Base-by-base conservation (phyloP, 1,284 basidiomycete species). In the Limonomyces culmigenus region DNA sequence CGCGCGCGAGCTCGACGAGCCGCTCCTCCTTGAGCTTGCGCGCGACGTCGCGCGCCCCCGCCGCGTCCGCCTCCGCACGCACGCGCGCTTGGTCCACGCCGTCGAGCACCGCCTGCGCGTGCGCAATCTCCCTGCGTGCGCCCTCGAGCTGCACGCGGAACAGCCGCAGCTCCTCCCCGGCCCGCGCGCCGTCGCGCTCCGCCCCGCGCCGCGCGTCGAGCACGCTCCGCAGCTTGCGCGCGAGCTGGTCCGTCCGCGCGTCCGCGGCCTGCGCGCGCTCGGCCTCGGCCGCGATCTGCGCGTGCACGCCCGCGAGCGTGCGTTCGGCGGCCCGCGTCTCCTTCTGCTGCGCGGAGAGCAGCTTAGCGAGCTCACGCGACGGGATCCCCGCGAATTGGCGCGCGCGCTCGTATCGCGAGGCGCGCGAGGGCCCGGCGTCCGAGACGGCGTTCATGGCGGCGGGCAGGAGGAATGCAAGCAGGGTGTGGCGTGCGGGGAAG, bases 131-230 rank as follows among this genome's bases (percentile, higher is more conserved):
- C 36, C 52, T 50, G 41, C 68, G 65, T 3, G 70, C 70, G 41
- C 60, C 60, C 29, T 66, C 59, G 18, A 70, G 51, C 47, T 73
- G 66, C 3, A 65, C 43, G 40, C 69, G 63, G 44, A 68, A 69
- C 33, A 70, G 31, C 38, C 59, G 56, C 10, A 70, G 44, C 38
- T 74, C 67, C 31, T 68, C 62, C 15, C 51, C 53, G 1, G 60
- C 53, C 27, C 56, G 56, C 8, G 48, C 37, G 1, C 63, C 58
- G 3, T 66, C 59, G 23, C 60, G 55, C 43, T 70, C 58, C 0
- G 65, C 61, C 6, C 47, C 27, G 1, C 63, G 33, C 19, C 58
- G 52, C 4, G 52, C 58, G n/a, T 67, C 60, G 20, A 63, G 65
- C 32, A 70, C 45, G 4, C 53, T 36, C 4, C 55, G 55, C 4